Evolutionary conservation across 192 early-diverging fungal species (phyloP).

Genomic region (Entomortierella lignicola): DNA sequence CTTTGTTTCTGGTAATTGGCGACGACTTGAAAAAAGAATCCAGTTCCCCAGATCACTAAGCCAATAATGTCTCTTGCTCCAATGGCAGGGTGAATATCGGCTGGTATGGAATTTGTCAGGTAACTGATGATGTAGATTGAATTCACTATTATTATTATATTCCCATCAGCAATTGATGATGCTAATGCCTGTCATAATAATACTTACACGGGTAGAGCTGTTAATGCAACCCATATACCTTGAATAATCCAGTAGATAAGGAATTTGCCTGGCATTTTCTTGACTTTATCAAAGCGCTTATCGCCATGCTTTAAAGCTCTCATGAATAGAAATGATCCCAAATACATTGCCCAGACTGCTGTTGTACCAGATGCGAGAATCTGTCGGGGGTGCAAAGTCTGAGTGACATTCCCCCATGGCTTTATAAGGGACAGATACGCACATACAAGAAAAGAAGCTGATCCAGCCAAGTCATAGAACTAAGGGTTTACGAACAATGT

Average conservation of each 20-base stretch:
- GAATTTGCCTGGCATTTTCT: constrained; percentile 22
- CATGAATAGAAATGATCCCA: constrained; percentile 43
- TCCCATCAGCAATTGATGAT: no score
- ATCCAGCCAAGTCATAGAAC: constrained; percentile 53
- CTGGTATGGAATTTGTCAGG: constrained; percentile 46
- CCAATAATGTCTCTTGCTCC: constrained; percentile 40
- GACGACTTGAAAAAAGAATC: constrained; percentile 32
- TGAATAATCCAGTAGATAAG: constrained; percentile 51
- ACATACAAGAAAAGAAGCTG: constrained; percentile 31
- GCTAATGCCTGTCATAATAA: no score
- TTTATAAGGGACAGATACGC: constrained; percentile 37
- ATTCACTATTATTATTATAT: not conserved
- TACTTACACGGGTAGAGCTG: constrained; percentile 51
- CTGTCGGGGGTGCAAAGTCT: constrained; percentile 38
- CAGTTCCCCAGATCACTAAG: constrained; percentile 26
- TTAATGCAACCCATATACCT: constrained; percentile 44
- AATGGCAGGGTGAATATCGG: constrained; percentile 34
- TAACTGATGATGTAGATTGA: constrained; percentile 1
- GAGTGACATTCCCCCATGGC: constrained; percentile 4
- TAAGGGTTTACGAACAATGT: no score
- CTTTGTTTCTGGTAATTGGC: constrained; percentile 49
- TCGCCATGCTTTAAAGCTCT: constrained; percentile 45
- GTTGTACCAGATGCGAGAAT: constrained; percentile 45
- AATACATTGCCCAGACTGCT: constrained; percentile 33
- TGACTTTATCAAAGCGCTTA: constrained; percentile 48